A percentile compares a stretch with the other conserved stretches of the same genome.
These are phyloP conservation scores for Globisporangium megalacanthum DNA, from an alignment of 352 stramenopile species.

Conservation along the genomic window DNA sequence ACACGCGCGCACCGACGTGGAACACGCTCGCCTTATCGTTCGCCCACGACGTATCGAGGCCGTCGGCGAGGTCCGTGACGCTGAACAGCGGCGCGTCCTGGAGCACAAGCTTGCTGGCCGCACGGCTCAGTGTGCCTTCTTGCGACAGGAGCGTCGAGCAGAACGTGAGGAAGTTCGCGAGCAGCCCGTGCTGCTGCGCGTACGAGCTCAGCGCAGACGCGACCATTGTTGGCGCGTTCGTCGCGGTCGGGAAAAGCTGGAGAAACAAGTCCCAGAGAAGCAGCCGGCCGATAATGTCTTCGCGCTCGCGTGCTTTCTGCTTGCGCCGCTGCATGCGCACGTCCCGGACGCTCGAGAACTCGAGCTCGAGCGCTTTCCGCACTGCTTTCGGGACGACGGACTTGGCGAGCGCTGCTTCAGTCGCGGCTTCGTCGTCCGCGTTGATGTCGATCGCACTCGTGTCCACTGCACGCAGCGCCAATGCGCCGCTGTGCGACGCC, in stretches of 20 bases:
- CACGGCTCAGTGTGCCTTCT: slow-evolving; percentile 28
- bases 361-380: slow-evolving; percentile 44
- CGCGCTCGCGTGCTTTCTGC: slow-evolving; percentile 42
- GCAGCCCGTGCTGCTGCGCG: slow-evolving; percentile 44
- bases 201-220: slow-evolving; percentile 74
- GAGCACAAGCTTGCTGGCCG: slow-evolving; percentile 22
- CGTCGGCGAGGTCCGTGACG: slow-evolving; percentile 30
- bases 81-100: slow-evolving; percentile 46
- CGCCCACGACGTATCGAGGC: slow-evolving; percentile 16
- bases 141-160: slow-evolving; percentile 59
- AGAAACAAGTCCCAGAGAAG: slow-evolving; percentile 82
- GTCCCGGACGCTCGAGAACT: slow-evolving; percentile 31
- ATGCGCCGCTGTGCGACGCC: slow-evolving; percentile 36
- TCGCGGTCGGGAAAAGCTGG: slow-evolving; percentile 58
- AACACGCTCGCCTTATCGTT: slow-evolving; percentile 41
- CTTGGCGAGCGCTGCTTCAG: slow-evolving; percentile 55
- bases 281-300: slow-evolving; percentile 49
- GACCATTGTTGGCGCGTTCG: slow-evolving; percentile 30
- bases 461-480: slow-evolving; percentile 35
- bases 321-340: slow-evolving; percentile 44
- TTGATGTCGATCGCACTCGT: slow-evolving; percentile 64
- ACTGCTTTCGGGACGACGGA: slow-evolving; percentile 62
- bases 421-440: slow-evolving; percentile 68
- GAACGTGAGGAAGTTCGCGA: slow-evolving; percentile 61
- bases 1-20: slow-evolving; percentile 51